A percentile compares a stretch with the other conserved stretches of the same genome.
Evolutionary conservation across 805 yeast species (phyloP).

Genomic region (Pichia paraexigua): DNA sequence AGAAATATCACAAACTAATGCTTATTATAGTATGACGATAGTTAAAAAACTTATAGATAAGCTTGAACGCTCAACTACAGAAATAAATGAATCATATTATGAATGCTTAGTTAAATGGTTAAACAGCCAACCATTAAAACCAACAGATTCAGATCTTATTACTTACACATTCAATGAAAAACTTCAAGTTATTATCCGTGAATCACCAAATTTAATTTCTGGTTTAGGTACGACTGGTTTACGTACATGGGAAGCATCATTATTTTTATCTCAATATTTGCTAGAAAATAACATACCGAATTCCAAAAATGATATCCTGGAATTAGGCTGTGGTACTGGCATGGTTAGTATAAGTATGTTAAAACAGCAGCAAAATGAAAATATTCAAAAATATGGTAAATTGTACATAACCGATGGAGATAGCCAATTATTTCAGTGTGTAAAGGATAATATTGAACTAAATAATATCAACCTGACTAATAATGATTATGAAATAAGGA

Average conservation of each 20-base stretch:
- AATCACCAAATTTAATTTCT: conserved; percentile 56
- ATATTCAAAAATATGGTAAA: conserved; percentile 1
- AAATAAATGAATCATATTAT: conserved; percentile 36
- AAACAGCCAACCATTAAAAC: conserved; percentile 25
- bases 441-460: conserved; percentile 35
- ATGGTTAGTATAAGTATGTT: conserved; percentile 49
- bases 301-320: conserved; percentile 37
- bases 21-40: conserved; percentile 43
- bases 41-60: conserved; percentile 34
- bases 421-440: conserved; percentile 40
- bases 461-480: conserved; percentile 29
- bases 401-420: conserved; percentile 65
- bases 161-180: conserved; percentile 21
- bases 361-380: conserved; percentile 16
- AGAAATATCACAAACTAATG: conserved; percentile 32
- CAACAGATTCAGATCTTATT: conserved; percentile 34
- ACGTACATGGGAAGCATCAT: conserved; percentile 91
- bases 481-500: conserved; percentile 25
- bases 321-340: conserved; percentile 89
- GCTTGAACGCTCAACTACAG: conserved; percentile 23
- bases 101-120: conserved; percentile 33
- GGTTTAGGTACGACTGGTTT: conserved; percentile 82
- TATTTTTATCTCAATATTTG: conserved; percentile 52
- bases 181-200: conserved; percentile 34
- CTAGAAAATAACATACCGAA: conserved; percentile 9